Evolutionary conservation across 2,329 filamentous ascomycete genomes (phyloP), one percentile per base, ranked within the genome.

Genomic region (Pseudocercospora crystallina): DNA sequence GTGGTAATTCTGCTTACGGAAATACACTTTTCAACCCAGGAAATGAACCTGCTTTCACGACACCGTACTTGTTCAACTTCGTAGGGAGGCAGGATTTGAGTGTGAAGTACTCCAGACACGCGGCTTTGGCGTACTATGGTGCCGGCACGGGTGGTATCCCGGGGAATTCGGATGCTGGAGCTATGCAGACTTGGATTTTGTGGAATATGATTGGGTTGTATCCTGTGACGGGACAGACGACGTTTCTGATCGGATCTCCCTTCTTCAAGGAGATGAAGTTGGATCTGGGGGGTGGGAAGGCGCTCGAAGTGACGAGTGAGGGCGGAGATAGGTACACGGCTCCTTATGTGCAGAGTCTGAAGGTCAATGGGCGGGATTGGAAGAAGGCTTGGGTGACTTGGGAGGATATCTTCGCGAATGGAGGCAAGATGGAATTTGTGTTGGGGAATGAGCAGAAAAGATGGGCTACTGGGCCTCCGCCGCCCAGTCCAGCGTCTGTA

Each of bases 131-230:
- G 8, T 82, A 80, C 67, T 87, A 86, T 66, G 72, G 70, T 34
- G 73, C 77, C 1, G 77, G 76, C 0, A 71, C 73, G 0, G 62
- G 61, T 5, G 85, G 85, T 0, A 71, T 88, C 1, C 85, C 85
- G 0, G 85, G 85, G 0, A 88, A 88, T 66, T 82, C 78, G 34
- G 85, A 89, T 64, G 84, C 84, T 2, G 85, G 85, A 3, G 83
- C 85, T 12, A 87, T 88, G 84, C 83, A 88, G 66, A 82, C 79
- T 10, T 87, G 82, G 82, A 66, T 85, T 3, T 67, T 86, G 5
- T 87, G 84, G 81, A 81, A 80, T 56, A 84, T 85, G 76, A 76
- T 86, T 37, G 84, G 84, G 4, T 67, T 87, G 38, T 86, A 85
- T 58, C 84, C 84, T 2, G 71, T 89, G 58, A 85, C 83, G 0